These are phyloP conservation scores for Thuja plicata DNA, from an alignment of 83 land plant species.

Conservation along the genomic window DNA sequence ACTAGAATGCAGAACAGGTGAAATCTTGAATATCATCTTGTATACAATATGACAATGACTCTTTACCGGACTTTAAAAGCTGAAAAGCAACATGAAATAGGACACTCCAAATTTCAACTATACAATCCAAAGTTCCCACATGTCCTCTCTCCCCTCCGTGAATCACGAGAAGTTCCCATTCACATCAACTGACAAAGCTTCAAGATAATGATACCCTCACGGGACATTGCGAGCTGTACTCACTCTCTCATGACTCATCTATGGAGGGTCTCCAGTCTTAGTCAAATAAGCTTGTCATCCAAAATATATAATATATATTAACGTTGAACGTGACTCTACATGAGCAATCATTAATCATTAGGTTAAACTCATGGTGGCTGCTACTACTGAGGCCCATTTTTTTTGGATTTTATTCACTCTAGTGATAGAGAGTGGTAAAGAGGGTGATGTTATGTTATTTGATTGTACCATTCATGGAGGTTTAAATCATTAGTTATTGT, in stretches of 20 bases:
- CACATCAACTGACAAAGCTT: background rate
- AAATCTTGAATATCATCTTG: no score
- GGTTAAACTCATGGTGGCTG: background rate
- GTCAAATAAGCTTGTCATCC: background rate
- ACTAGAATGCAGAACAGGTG: no score
- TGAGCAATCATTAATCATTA: background rate
- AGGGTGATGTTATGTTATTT: no score
- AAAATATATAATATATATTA: background rate
- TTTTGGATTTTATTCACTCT: background rate
- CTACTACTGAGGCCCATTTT: background rate
- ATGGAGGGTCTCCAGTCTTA: background rate
- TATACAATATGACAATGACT: no score
- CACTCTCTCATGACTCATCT: background rate
- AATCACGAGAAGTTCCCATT: background rate
- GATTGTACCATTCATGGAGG: no score
- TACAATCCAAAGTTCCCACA: background rate
- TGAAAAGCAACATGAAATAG: background rate
- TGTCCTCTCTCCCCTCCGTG: background rate
- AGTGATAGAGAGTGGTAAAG: background rate
- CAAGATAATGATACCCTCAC: conserved; percentile 5
- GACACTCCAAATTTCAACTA: background rate
- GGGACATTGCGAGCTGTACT: background rate
- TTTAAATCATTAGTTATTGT: no score
- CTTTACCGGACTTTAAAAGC: background rate
- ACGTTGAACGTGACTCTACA: background rate